Evolutionary conservation across 176 grass and related monocot genomes (phyloP).

Genomic region (Aegilops umbellulata): DNA sequence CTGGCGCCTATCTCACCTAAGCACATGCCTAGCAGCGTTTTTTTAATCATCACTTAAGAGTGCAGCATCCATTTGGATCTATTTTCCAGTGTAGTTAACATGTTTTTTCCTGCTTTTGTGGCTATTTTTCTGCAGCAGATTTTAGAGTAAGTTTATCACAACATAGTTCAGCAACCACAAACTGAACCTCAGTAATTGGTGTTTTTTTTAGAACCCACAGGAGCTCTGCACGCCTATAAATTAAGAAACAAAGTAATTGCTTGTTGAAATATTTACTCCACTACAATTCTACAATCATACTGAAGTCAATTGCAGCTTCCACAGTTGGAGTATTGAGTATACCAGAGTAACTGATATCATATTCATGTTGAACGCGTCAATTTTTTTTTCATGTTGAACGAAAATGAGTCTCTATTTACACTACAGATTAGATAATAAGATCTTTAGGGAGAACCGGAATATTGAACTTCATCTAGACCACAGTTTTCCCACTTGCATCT

Average conservation of each 20-base stretch:
- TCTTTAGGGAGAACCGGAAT: background rate
- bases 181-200: too few species aligned
- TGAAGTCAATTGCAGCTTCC: slow-evolving; percentile 4
- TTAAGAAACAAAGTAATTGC: background rate
- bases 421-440: background rate
- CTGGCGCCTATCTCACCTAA: background rate
- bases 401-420: background rate
- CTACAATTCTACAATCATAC: background rate
- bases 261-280: background rate
- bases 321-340: background rate
- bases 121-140: background rate
- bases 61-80: background rate
- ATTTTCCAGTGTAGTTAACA: background rate
- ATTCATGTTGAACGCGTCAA: background rate
- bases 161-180: background rate
- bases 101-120: background rate
- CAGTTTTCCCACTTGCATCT: background rate
- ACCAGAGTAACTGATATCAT: background rate
- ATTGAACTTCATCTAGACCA: background rate
- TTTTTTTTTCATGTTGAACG: background rate
- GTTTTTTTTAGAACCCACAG: background rate
- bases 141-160: background rate
- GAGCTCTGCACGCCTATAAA: background rate
- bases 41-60: background rate
- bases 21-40: background rate